Conservation (phyloP, 805 yeast species). For the Candida adriatica region DNA sequence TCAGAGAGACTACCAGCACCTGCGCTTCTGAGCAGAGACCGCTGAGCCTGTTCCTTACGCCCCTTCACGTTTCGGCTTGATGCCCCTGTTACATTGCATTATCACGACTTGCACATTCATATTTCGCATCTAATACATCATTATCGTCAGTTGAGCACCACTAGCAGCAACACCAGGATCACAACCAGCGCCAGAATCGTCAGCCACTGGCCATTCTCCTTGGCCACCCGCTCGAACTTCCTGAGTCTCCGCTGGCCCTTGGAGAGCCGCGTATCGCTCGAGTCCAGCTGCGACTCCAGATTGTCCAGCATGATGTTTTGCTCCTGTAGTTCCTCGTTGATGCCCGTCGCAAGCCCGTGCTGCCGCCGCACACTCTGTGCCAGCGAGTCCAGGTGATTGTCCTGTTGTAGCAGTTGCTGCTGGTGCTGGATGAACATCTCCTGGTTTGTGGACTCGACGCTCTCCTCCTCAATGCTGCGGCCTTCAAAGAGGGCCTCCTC, state of each 20-base stretch:
- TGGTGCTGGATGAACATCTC: conserved; percentile 37
- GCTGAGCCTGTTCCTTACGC: too few species aligned
- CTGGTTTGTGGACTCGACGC: conserved; percentile 25
- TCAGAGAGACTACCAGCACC: too few species aligned
- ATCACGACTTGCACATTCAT: neutral
- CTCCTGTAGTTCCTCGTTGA: conserved; percentile 39
- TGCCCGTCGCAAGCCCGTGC: conserved; percentile 37
- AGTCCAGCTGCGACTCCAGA: conserved; percentile 39
- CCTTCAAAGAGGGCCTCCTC: conserved; percentile 17
- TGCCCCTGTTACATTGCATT: too few species aligned
- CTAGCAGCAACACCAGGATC: conserved; percentile 37
- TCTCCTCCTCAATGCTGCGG: conserved; percentile 6
- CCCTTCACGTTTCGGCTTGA: too few species aligned
- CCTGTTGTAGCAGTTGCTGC: conserved; percentile 41
- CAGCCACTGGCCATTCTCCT: conserved; percentile 43
- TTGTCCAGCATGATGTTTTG: conserved; percentile 45
- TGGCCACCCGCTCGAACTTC: conserved; percentile 33
- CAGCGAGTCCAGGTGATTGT: conserved; percentile 32
- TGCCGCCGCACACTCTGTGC: conserved; percentile 38
- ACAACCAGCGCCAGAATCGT: conserved; percentile 37
- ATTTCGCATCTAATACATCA: too few species aligned
- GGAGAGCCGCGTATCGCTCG: conserved; percentile 33
- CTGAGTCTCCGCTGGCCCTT: conserved; percentile 35
- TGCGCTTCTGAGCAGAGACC: too few species aligned
- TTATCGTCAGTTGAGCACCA: conserved; percentile 25